Conservation (phyloP, 805 yeast genomes). For the baker's yeast (Saccharomyces cerevisiae) region DNA sequence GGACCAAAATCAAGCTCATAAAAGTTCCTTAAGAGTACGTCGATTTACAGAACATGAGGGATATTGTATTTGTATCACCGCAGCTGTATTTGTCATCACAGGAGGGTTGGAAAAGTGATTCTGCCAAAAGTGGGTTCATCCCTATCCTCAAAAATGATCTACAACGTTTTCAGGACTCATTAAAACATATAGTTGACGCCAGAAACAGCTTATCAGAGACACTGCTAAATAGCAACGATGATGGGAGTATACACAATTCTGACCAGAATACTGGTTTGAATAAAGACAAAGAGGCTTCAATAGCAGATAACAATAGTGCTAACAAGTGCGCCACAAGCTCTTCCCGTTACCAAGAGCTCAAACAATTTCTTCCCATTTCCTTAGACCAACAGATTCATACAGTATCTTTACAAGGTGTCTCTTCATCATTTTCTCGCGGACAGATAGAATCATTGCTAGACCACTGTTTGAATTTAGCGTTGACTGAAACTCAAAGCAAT, state of each 20-base stretch:
- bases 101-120: constrained; percentile 15
- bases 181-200: neutral
- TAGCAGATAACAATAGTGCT: neutral
- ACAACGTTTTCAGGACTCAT: neutral
- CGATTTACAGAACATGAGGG: neutral
- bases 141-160: constrained; percentile 15
- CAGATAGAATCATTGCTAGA: constrained; percentile 10
- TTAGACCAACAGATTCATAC: constrained; percentile 21
- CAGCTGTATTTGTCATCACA: constrained; percentile 15
- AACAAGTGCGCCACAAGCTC: neutral
- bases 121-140: constrained; percentile 13
- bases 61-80: constrained; percentile 24
- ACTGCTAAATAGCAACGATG: neutral
- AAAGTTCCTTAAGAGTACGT: neutral
- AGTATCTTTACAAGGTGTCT: constrained; percentile 14
- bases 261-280: neutral
- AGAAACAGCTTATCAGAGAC: neutral
- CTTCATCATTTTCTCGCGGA: constrained; percentile 7
- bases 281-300: neutral
- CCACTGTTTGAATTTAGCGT: neutral
- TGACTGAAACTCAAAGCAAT: neutral
- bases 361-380: constrained; percentile 23
- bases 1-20: neutral
- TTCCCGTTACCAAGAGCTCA: constrained; percentile 11
- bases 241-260: neutral